Conservation (phyloP, 1,284 basidiomycete genomes). For the Earliella scabrosa region DNA sequence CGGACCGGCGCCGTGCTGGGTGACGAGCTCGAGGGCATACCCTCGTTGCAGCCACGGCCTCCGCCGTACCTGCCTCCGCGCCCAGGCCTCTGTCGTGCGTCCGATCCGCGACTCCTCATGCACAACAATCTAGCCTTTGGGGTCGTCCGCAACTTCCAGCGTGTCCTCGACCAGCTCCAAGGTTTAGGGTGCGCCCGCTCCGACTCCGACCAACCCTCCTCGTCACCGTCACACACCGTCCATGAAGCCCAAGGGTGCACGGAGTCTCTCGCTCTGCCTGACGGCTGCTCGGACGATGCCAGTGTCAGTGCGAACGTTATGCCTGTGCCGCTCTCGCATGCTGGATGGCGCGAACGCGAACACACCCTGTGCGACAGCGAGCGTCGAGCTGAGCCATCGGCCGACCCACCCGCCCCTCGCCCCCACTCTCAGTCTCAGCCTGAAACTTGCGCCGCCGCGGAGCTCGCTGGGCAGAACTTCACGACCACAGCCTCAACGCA, state of each 20-base stretch:
- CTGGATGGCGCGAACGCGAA: too few species aligned
- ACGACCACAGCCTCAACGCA: neutral
- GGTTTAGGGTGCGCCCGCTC: constrained; percentile 11
- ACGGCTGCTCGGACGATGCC: too few species aligned
- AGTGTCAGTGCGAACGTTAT: neutral
- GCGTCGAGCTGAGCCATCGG: too few species aligned
- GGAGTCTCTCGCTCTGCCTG: neutral
- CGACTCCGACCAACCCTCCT: too few species aligned
- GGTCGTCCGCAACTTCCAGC: constrained; percentile 24
- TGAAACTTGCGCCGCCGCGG: neutral
- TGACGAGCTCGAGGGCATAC: constrained; percentile 4
- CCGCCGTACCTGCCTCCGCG: neutral
- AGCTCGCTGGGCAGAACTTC: neutral
- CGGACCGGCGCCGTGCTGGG: constrained; percentile 20
- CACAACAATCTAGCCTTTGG: constrained; percentile 17
- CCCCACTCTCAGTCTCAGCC: neutral
- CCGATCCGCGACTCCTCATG: constrained; percentile 17
- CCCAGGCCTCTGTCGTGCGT: constrained; percentile 6
- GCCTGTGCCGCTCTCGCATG: too few species aligned
- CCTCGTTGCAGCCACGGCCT: neutral
- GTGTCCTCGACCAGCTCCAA: constrained; percentile 26
- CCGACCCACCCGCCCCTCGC: too few species aligned
- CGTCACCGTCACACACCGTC: too few species aligned
- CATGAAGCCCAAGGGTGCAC: too few species aligned
- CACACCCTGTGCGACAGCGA: too few species aligned